Conservation (phyloP, 1,284 basidiomycete species). For the Rhodotorula sp. region DNA sequence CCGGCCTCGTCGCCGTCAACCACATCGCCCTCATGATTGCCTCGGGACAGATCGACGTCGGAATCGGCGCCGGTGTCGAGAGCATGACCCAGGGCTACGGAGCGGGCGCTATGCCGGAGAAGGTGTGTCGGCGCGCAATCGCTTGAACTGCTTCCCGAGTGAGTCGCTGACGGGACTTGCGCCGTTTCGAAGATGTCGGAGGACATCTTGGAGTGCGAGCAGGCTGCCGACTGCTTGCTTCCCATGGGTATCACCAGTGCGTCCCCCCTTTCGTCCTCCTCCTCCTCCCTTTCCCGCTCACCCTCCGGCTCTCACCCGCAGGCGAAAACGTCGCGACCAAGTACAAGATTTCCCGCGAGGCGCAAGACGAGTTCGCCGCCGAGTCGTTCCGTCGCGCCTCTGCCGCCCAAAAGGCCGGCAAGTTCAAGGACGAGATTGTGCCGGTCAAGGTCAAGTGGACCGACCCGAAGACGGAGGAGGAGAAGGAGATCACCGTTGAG, state of each 20-base stretch:
- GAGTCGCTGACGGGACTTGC: background rate
- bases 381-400: constrained; percentile 80
- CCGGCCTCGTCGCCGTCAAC: constrained; percentile 82
- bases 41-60: constrained; percentile 48
- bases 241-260: constrained; percentile 54
- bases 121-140: constrained; percentile 39
- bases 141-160: too few species aligned
- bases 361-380: constrained; percentile 83
- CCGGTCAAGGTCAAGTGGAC: constrained; percentile 65
- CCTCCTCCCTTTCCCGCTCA: background rate
- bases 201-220: constrained; percentile 69
- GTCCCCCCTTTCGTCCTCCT: background rate
- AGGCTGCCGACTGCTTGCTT: constrained; percentile 86
- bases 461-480: constrained; percentile 83
- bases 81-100: constrained; percentile 70
- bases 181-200: constrained; percentile 64
- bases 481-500: constrained; percentile 74
- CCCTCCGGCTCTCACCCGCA: constrained; percentile 61
- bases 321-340: constrained; percentile 91
- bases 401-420: constrained; percentile 80
- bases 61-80: constrained; percentile 88
- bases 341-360: constrained; percentile 68
- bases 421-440: constrained; percentile 88
- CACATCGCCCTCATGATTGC: constrained; percentile 87
- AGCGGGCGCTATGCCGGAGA: constrained; percentile 65